Evolutionary conservation across 169 alveolate species (phyloP).

Genomic region (Cryptosporidium meleagridis): DNA sequence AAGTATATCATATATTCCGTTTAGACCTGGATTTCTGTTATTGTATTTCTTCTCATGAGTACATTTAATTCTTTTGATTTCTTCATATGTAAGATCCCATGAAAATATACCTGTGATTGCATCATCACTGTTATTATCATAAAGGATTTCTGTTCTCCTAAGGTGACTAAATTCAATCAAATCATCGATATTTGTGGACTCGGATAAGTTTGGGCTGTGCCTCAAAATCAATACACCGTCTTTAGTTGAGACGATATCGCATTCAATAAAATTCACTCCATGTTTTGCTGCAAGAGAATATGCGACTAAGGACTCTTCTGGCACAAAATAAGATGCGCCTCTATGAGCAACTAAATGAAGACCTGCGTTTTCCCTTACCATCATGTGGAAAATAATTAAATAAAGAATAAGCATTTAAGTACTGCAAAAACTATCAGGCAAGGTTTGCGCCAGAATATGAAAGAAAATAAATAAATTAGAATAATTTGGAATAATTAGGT

Average conservation of each 20-base stretch:
- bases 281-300: slow-evolving; percentile 77
- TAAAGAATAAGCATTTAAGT: background rate
- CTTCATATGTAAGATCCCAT: slow-evolving; percentile 79
- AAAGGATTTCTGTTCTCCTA: slow-evolving; percentile 27
- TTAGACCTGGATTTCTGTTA: slow-evolving; percentile 74
- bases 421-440: background rate
- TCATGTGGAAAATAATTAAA: background rate
- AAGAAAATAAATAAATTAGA: background rate
- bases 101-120: slow-evolving; percentile 78
- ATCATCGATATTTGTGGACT: slow-evolving; percentile 79
- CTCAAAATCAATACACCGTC: slow-evolving; percentile 78
- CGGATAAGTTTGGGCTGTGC: slow-evolving; percentile 82
- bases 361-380: background rate
- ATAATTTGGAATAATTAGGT: background rate
- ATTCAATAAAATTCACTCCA: slow-evolving; percentile 83
- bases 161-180: slow-evolving; percentile 72
- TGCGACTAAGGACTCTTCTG: slow-evolving; percentile 82
- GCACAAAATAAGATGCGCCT: slow-evolving; percentile 81
- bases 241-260: slow-evolving; percentile 81
- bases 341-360: slow-evolving; percentile 80
- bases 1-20: slow-evolving; percentile 72
- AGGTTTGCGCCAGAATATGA: background rate
- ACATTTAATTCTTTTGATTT: slow-evolving; percentile 76
- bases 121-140: slow-evolving; percentile 8
- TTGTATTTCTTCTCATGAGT: slow-evolving; percentile 76